Conservation (phyloP, 495 filamentous ascomycete genomes). For the Aspergillus ellipticus region DNA sequence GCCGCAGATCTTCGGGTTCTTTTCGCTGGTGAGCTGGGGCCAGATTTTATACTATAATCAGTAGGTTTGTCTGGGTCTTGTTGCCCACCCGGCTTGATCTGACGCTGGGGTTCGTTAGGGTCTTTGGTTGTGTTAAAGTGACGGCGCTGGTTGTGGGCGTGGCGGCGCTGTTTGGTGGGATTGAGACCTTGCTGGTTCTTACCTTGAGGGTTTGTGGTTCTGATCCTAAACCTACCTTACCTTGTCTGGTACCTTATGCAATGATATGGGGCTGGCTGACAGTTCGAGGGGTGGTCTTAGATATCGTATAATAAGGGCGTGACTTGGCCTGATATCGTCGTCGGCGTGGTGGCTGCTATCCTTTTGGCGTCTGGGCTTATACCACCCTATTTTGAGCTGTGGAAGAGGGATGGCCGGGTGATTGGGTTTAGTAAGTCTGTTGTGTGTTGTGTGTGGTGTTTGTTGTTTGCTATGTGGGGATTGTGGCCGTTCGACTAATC, state of each 20-base stretch:
- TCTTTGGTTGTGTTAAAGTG: constrained; percentile 51
- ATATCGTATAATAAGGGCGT: constrained; percentile 52
- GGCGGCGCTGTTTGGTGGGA: constrained; percentile 49
- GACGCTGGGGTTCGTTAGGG: constrained; percentile 23
- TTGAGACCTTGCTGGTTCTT: constrained; percentile 60
- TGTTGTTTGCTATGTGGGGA: no score
- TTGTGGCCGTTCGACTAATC: no score
- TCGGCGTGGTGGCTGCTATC: constrained; percentile 59
- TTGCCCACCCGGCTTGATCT: no score
- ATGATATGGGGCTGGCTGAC: constrained; percentile 13
- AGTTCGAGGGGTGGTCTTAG: constrained; percentile 15
- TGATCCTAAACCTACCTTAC: background rate
- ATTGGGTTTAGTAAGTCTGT: constrained; percentile 60
- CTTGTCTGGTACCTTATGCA: no score
- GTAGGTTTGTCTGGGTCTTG: constrained; percentile 31
- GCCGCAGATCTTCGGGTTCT: constrained; percentile 63
- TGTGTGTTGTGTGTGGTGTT: no score
- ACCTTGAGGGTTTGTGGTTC: constrained; percentile 57
- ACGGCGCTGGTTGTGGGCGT: constrained; percentile 34
- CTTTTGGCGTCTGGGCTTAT: constrained; percentile 59
- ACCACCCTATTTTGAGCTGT: constrained; percentile 69
- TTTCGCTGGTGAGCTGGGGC: constrained; percentile 63
- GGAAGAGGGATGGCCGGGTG: constrained; percentile 65
- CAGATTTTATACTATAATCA: constrained; percentile 62
- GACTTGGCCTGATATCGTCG: constrained; percentile 54